Conservation (phyloP, 139 green algal genomes). For the Pycnococcus provasolii region DNA sequence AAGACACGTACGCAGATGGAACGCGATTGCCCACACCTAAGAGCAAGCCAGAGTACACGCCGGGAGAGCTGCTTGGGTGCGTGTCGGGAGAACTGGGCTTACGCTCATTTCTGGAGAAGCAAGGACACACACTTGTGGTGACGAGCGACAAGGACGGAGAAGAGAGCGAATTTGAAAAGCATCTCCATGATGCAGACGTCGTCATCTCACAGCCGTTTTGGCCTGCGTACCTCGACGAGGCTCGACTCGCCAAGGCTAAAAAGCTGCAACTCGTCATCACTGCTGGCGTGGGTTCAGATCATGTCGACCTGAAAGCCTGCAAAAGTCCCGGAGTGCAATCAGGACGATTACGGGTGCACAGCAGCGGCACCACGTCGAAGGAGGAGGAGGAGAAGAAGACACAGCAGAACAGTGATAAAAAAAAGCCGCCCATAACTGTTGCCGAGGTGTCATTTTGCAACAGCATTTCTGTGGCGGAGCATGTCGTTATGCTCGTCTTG, state of each 20-base stretch:
- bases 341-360: no score
- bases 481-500: background rate
- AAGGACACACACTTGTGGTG: background rate
- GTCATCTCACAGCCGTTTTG: constrained; percentile 15
- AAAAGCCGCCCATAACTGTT: background rate
- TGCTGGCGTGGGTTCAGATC: constrained; percentile 6
- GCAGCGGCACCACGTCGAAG: no score
- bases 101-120: constrained; percentile 1
- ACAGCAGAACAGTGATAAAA: no score
- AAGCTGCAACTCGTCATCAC: constrained; percentile 8
- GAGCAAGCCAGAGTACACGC: background rate
- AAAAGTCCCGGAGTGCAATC: background rate
- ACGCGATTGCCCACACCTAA: background rate
- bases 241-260: background rate
- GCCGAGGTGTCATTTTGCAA: background rate
- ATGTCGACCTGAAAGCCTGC: constrained; percentile 4
- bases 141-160: constrained; percentile 5
- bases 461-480: background rate
- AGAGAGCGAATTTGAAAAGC: background rate
- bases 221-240: background rate
- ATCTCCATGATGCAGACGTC: background rate
- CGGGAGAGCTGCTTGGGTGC: constrained; percentile 15
- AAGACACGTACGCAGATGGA: constrained; percentile 4
- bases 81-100: constrained; percentile 11
- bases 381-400: no score